Evolutionary conservation across 768 basidiomycete genomes (phyloP), one percentile per base, ranked within the genome.

Genomic region (Suillus alpinus): DNA sequence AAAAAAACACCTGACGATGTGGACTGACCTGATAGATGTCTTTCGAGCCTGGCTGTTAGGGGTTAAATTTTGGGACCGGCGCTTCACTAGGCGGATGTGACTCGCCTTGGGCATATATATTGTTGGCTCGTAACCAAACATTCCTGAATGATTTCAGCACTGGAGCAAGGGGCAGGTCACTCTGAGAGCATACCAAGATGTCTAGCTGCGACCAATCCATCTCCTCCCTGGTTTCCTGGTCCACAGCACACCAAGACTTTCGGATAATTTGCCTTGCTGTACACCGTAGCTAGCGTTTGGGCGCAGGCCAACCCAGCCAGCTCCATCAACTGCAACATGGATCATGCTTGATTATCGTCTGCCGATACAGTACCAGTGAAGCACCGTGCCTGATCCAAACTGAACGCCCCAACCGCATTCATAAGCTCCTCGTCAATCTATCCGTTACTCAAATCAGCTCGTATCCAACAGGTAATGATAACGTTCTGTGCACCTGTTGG

Each of bases 161-260:
- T 44, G 6, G 1, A 34, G 23, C 34, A 36, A 46, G 23, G 26
- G 4, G 31, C 9, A 5, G n/a, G 10, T 43, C 23, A 34, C 34
- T 14, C 29, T 29, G 40, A 63, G 4, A 10, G 69, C 84, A 58
- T 65, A 92, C 93, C 86, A 8, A 99, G 83, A 76, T 99, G 97
- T 47, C 96, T 82, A 46, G 97, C 97, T 32, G 97, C 97, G 29
- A 98, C 96, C 0, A 99, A 79, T 4, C 97, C 97, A 75, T 99
- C 97, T 13, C 97, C 97, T 75, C 85, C 94, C 79, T 98, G 96
- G 69, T 98, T 98, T 44, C 97, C 97, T 7, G 97, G 95, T 18
- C 97, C 97, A 71, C 95, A 98, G 68, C 92, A 94, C 12, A 98
- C 92, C n/a, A 98, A 78, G 6, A 98, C 93, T 12, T 86, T 83